These are phyloP conservation scores for Peniophora sp. DNA, from an alignment of 1,284 basidiomycete genomes.

Conservation along the genomic window DNA sequence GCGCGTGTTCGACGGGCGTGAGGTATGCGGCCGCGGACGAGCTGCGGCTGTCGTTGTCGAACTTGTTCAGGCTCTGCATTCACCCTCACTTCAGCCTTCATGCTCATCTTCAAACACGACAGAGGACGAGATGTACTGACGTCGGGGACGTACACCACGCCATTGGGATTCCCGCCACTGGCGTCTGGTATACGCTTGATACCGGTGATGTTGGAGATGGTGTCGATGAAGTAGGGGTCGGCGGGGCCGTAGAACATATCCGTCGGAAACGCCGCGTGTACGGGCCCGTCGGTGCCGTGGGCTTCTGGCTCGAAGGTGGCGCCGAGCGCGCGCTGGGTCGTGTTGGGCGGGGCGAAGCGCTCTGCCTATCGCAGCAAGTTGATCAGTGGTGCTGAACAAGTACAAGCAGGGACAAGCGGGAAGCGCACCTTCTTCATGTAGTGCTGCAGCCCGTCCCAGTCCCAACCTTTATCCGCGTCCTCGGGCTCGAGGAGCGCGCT, in stretches of 20 bases:
- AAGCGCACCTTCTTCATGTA: conserved; percentile 40
- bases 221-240: conserved; percentile 40
- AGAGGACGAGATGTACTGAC: conserved; percentile 22
- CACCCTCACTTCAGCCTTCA: conserved; percentile 3
- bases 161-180: conserved; percentile 49
- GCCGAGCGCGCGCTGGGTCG: conserved; percentile 38
- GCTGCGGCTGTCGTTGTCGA: conserved; percentile 21
- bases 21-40: conserved; percentile 36
- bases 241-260: conserved; percentile 52
- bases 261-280: conserved; percentile 43
- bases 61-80: conserved; percentile 23
- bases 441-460: conserved; percentile 42
- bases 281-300: conserved; percentile 47
- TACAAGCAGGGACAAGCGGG: neutral
- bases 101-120: neutral
- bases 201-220: conserved; percentile 39
- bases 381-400: neutral
- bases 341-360: conserved; percentile 44
- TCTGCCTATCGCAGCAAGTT: conserved; percentile 38
- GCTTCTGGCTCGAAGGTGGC: conserved; percentile 36
- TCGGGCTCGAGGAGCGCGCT: conserved; percentile 38
- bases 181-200: conserved; percentile 39
- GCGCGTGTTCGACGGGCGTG: conserved; percentile 25
- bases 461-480: conserved; percentile 45
- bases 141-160: conserved; percentile 45